Evolutionary conservation across 1,284 basidiomycete species (phyloP), one percentile per base, ranked within the genome.

Genomic region (Stereum hirsutum): DNA sequence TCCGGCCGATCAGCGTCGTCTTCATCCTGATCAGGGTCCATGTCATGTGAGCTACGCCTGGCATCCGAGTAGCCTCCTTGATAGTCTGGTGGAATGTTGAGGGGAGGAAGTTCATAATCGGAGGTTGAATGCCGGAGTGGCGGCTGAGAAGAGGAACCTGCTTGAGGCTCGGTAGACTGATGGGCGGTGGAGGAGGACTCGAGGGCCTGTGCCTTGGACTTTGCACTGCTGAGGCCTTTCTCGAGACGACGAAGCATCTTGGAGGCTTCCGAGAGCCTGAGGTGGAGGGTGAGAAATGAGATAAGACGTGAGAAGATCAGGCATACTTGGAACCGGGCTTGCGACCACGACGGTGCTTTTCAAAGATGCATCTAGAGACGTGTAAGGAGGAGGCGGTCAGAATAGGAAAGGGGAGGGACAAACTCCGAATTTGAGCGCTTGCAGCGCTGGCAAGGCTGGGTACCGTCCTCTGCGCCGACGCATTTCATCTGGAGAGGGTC

Each of bases 321-420:
- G 44, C 65, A 69, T 56, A 89, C 86, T 89, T 89, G 62, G 86
- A 89, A 51, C 87, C 87, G n/a, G 86, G 86, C 56, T 89, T 89
- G 45, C 86, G 76, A 33, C 86, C 86, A 32, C 86, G 77, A 40
- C 86, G 75, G 60, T 89, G 87, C 59, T 89, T 89, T 65, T 89
- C 86, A 53, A 89, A 89, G 30, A 88, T 51, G 54, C 85, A 89
- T 48, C 85, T 87, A 47, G 41, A 34, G 44, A 41, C 50, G 49
- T 50, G 51, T 43, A 34, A 52, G 40, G 48, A 44, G 17, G 35
- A 47, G 39, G 37, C 27, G 25, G 6, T 37, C 40, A 39, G 39
- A 41, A 46, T 19, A 46, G 40, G 42, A 26, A 38, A 37, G 42
- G 51, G 52, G 19, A 26, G 23, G 3, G 5, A 57, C 61, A 49